A percentile compares a stretch with the other conserved stretches of the same genome.
phyloP scores from a whole-genome alignment of 495 filamentous ascomycete species.

The Penicillium maclennaniae region DNA sequence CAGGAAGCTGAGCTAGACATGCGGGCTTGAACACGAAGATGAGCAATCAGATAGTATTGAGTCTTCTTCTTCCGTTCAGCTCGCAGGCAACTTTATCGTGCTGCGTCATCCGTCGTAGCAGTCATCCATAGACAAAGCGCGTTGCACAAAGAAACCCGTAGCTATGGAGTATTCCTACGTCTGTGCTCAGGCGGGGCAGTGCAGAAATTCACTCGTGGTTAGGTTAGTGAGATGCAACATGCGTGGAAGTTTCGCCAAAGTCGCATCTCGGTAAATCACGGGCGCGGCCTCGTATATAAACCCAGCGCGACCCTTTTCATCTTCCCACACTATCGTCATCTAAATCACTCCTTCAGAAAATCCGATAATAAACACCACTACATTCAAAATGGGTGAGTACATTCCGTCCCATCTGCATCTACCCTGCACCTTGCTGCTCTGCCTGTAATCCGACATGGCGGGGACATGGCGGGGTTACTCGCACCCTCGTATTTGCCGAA shows the following conservation, averaged over 20 bases:
- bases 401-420: neutral
- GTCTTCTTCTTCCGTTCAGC: neutral
- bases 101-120: neutral
- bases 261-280: constrained; percentile 22
- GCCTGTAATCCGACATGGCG: constrained; percentile 10
- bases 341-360: neutral
- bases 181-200: constrained; percentile 28
- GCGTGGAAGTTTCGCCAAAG: neutral
- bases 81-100: no score
- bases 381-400: constrained; percentile 27
- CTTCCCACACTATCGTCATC: neutral
- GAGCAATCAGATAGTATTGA: neutral
- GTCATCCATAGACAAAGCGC: neutral
- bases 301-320: neutral
- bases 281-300: constrained; percentile 19
- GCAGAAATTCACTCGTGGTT: constrained; percentile 29
- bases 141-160: neutral
- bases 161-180: constrained; percentile 3
- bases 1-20: constrained; percentile 45
- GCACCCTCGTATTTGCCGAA: constrained; percentile 6
- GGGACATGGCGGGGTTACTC: constrained; percentile 27
- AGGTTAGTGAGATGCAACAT: neutral
- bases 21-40: neutral
- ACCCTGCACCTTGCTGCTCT: neutral
- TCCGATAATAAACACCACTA: neutral